A percentile compares a stretch with the other conserved stretches of the same genome.
These are phyloP conservation scores for Albizia julibrissin DNA, from an alignment of 306 rosid species.

Conservation along the genomic window DNA sequence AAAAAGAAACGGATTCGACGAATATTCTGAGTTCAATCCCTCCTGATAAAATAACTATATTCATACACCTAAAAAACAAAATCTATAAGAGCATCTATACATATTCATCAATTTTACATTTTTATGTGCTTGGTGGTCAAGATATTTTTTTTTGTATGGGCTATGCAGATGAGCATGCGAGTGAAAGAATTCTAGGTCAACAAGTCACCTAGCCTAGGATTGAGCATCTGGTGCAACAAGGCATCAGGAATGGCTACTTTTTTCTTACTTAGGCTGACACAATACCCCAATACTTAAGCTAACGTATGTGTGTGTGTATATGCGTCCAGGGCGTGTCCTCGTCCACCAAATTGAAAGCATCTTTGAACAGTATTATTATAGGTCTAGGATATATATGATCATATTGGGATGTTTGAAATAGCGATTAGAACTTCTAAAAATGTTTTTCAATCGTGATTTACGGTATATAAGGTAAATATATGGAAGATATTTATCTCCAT, in stretches of 20 bases:
- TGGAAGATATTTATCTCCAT: too few species aligned
- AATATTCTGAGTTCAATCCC: neutral
- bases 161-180: conserved; percentile 6
- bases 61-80: neutral
- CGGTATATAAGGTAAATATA: too few species aligned
- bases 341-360: conserved; percentile 41
- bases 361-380: conserved; percentile 24
- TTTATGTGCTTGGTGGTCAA: neutral
- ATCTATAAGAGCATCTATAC: neutral
- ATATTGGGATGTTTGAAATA: too few species aligned
- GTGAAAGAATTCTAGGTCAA: conserved; percentile 35
- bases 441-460: too few species aligned
- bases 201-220: conserved; percentile 25
- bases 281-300: conserved; percentile 15
- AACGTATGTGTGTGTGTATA: accelerated
- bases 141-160: neutral
- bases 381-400: neutral
- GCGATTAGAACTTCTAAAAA: too few species aligned
- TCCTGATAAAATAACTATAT: neutral
- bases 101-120: neutral
- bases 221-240: neutral
- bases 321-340: conserved; percentile 7
- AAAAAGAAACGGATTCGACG: neutral
- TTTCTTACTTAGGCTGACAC: conserved; percentile 27
- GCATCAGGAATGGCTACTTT: neutral